Conservation (phyloP, 805 yeast genomes). For the Saturnispora halmiae region DNA sequence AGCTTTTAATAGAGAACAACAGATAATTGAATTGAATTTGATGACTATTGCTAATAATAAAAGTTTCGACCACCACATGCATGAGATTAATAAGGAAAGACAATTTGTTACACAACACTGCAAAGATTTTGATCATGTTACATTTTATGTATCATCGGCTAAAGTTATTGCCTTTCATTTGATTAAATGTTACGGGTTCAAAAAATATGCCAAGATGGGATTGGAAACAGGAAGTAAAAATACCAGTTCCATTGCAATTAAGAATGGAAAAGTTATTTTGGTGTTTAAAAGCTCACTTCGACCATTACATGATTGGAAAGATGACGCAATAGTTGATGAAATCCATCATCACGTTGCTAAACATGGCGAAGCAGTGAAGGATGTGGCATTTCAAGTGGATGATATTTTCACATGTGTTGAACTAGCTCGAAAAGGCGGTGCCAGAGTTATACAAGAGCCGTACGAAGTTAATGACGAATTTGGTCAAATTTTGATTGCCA, state of each 20-base stretch:
- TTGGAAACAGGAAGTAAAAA: conserved; percentile 58
- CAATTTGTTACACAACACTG: conserved; percentile 4
- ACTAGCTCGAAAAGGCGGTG: conserved; percentile 47
- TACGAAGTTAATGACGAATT: conserved; percentile 30
- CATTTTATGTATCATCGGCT: conserved; percentile 69
- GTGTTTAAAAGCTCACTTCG: conserved; percentile 36
- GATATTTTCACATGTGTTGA: conserved; percentile 38
- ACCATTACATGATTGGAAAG: conserved; percentile 16
- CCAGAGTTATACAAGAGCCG: conserved; percentile 23
- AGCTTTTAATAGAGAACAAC: too few relatives aligned
- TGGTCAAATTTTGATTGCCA: conserved; percentile 49
- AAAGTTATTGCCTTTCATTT: conserved; percentile 51
- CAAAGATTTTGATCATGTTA: conserved; percentile 52
- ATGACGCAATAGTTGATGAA: conserved; percentile 18
- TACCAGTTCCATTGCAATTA: conserved; percentile 50
- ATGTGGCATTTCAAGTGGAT: conserved; percentile 57
- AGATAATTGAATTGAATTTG: too few relatives aligned
- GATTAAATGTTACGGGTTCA: conserved; percentile 52
- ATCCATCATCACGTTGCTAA: conserved; percentile 38
- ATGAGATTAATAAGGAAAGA: conserved; percentile 1
- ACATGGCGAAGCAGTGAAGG: conserved; percentile 81
- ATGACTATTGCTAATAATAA: conserved; percentile 4
- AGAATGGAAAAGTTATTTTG: conserved; percentile 45
- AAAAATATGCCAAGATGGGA: conserved; percentile 52
- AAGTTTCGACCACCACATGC: background rate